A percentile compares a stretch with the other conserved stretches of the same genome.
Conservation (phyloP, 1,284 basidiomycete genomes). For the Pseudozyma sp. region DNA sequence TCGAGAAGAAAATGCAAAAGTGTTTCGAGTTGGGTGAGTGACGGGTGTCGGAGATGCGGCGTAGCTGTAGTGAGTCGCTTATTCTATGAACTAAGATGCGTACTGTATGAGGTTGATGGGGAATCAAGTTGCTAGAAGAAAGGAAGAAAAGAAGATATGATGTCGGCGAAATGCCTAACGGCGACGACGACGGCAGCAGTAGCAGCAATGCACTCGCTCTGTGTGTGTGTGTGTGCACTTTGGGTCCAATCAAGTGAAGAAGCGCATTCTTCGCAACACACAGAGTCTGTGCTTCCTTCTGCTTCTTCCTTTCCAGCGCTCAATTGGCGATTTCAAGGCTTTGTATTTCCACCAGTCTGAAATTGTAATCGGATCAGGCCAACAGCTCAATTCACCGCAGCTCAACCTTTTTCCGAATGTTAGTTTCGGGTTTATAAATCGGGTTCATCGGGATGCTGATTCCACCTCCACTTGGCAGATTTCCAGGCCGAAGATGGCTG, state of each 20-base stretch:
- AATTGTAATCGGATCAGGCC: conserved; percentile 9
- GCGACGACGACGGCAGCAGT: conserved; percentile 13
- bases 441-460: conserved; percentile 8
- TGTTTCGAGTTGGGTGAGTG: conserved; percentile 9
- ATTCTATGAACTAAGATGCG: conserved; percentile 5
- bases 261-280: not conserved
- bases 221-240: conserved; percentile 9
- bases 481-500: not conserved
- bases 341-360: not conserved
- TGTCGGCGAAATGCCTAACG: conserved; percentile 7
- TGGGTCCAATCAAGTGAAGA: conserved; percentile 4
- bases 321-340: conserved; percentile 2
- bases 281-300: conserved; percentile 2
- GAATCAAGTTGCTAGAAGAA: conserved; percentile 22
- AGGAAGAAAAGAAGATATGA: conserved; percentile 3
- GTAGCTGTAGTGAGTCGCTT: not conserved
- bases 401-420: not conserved
- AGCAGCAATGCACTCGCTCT: not conserved
- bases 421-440: not conserved
- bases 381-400: conserved; percentile 19
- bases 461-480: conserved; percentile 16
- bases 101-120: conserved; percentile 16
- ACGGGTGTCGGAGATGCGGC: not conserved
- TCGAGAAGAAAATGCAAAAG: conserved; percentile 1
- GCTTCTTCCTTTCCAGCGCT: not conserved